Evolutionary conservation across 2,329 filamentous ascomycete genomes (phyloP), one percentile per base, ranked within the genome.

Genomic region (Fusarium sp.): DNA sequence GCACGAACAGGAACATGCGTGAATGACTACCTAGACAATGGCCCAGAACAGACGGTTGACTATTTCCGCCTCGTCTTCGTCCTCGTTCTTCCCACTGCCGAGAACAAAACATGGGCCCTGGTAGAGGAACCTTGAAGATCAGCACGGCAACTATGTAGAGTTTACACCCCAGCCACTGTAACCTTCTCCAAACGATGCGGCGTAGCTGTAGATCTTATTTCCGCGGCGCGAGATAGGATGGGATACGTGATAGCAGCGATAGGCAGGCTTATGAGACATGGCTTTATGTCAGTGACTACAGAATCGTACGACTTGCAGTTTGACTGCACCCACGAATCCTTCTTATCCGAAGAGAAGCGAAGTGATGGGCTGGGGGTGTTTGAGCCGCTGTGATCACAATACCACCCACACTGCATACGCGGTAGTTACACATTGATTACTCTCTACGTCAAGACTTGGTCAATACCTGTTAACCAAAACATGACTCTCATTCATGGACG

Each of bases 231-330:
- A 67, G 53, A 69, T 64, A 68, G 56, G 57, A 49, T 14, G 22
- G 54, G 20, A 36, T 49, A 49, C 31, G 39, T 49, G 41, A 57
- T 27, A 56, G 18, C 22, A 53, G 49, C 35, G 49, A 53, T 53
- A 53, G 25, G 35, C 64, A 39, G 22, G 36, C 41, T 59, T 44
- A 25, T 67, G 57, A 67, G 71, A 72, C 65, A 74, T 74, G 68
- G 72, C 46, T 71, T 71, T 45, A 45, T 62, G 17, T 29, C 41
- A 57, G 54, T 57, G 25, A 63, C 42, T 72, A 50, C 50, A 74
- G 60, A 70, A 70, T 74, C 71, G 68, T 74, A 74, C 71, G 71
- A 74, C 64, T 39, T 36, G 42, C 54, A 53, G 41, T 49, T 60
- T 54, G 38, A 20, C 35, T 60, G 44, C 29, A 50, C 49, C 13